Evolutionary conservation across 2,329 filamentous ascomycete genomes (phyloP).

Genomic region (Diaporthe australafricana): DNA sequence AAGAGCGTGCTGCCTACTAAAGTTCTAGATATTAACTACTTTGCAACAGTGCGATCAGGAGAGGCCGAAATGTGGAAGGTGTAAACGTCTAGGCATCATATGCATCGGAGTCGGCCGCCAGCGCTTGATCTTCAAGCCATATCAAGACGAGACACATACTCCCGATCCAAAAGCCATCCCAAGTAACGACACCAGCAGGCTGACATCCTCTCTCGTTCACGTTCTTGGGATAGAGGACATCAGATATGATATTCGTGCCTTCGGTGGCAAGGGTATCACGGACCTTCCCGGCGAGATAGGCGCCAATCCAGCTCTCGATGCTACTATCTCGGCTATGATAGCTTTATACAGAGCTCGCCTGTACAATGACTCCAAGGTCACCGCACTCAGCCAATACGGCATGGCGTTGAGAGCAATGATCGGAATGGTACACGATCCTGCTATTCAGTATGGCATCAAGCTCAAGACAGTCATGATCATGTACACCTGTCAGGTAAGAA

Average conservation of each 20-base stretch:
- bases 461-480: not conserved
- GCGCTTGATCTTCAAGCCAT: slow-evolving; percentile 38
- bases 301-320: slow-evolving; percentile 31
- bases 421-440: not conserved
- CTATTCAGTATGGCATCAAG: not conserved
- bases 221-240: slow-evolving; percentile 35
- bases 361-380: not conserved
- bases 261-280: slow-evolving; percentile 32
- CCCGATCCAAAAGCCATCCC: not conserved
- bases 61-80: slow-evolving; percentile 36
- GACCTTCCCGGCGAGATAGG: slow-evolving; percentile 37
- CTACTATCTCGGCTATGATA: slow-evolving; percentile 29
- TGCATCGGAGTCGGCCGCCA: slow-evolving; percentile 37
- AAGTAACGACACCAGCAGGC: not conserved
- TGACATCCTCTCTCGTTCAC: slow-evolving; percentile 23
- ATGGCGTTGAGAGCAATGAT: not conserved
- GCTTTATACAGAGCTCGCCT: not conserved
- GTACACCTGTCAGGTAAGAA: not conserved
- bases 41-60: slow-evolving; percentile 37
- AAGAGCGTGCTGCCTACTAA: not conserved
- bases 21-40: not conserved
- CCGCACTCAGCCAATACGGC: not conserved
- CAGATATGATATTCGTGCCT: slow-evolving; percentile 37
- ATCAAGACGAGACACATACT: not conserved
- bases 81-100: slow-evolving; percentile 32